A percentile compares a stretch with the other conserved stretches of the same genome.
phyloP scores from a whole-genome alignment of 345 rosid species.

The Moricandia arvensis region DNA sequence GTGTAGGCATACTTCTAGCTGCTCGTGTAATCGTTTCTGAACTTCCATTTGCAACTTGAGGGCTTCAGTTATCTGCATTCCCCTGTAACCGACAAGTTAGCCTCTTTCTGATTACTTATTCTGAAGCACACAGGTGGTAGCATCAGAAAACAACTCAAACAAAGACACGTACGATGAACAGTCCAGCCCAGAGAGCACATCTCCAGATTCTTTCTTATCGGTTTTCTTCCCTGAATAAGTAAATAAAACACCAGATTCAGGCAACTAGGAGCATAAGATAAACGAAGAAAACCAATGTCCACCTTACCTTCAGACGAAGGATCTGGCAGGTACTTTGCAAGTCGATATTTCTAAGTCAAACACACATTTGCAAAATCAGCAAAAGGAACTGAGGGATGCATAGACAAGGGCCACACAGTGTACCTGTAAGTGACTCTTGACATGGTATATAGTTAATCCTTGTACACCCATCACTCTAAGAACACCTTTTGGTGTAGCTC shows the following conservation, averaged over 20 bases:
- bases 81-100: slow-evolving; percentile 49
- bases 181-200: slow-evolving; percentile 72
- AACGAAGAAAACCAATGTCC: slow-evolving; percentile 19
- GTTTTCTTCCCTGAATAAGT: slow-evolving; percentile 66
- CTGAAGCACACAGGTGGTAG: slow-evolving; percentile 9
- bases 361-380: slow-evolving; percentile 8
- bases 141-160: slow-evolving; percentile 12
- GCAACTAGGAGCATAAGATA: slow-evolving; percentile 14
- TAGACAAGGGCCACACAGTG: no score
- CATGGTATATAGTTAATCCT: slow-evolving; percentile 96
- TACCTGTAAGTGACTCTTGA: slow-evolving; percentile 98
- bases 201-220: slow-evolving; percentile 93
- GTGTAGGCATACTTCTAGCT: slow-evolving; percentile 75
- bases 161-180: slow-evolving; percentile 78
- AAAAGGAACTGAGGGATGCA: background rate
- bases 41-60: slow-evolving; percentile 98
- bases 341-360: slow-evolving; percentile 83
- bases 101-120: background rate
- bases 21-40: slow-evolving; percentile 92
- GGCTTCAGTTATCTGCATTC: slow-evolving; percentile 98
- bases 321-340: slow-evolving; percentile 91
- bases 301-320: slow-evolving; percentile 85
- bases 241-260: background rate
- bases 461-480: slow-evolving; percentile 98
- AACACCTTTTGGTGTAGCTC: slow-evolving; percentile 99